Evolutionary conservation across 352 stramenopile genomes (phyloP), one percentile per base, ranked within the genome.

Genomic region (Globisporangium barbulae): DNA sequence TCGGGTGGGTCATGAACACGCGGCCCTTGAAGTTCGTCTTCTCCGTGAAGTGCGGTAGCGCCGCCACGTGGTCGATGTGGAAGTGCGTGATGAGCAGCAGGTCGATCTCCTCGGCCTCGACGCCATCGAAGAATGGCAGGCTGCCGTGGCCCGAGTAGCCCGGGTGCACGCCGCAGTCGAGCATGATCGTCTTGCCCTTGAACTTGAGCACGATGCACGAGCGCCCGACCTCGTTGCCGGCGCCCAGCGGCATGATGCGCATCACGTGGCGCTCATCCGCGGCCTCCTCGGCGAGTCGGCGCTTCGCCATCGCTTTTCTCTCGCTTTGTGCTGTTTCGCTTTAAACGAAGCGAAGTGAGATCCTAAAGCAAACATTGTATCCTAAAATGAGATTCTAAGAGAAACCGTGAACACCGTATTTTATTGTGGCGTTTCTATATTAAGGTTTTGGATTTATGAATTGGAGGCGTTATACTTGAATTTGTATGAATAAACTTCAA

Each of bases 141-240:
- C 95, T 97, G 49, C 97, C 95, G 78, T 99, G 91, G 21, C 98
- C 97, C 53, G 96, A 97, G 77, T 98, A 99, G 31, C 94, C 88
- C 19, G 89, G 90, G 61, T 96, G 88, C 57, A 96, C 86, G 64
- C 89, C 89, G 60, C 89, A 97, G 81, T 96, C 88, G 42, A 97
- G 81, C 83, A 99, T 93, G 70, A 99, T 98, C 21, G 92, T 99
- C 79, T 98, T 99, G 61, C 96, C 96, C 69, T 98, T 98, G 88
- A 99, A 99, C 78, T 98, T 98, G 37, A 99, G 81, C 65, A 99
- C 87, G 74, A 99, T 98, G 78, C 98, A 99, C n/a, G 96, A 99
- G 45, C 98, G 86, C 12, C 98, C 98, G 8, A 99, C 98, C 73
- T 99, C 98, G 71, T 99, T 98, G 53, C 97, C 98, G 5, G 96